Percentiles rank a stretch among this genome's conserved stretches.
These are phyloP conservation scores for Penicillium paneum DNA, from an alignment of 2,329 filamentous ascomycete genomes.

Conservation along the genomic window DNA sequence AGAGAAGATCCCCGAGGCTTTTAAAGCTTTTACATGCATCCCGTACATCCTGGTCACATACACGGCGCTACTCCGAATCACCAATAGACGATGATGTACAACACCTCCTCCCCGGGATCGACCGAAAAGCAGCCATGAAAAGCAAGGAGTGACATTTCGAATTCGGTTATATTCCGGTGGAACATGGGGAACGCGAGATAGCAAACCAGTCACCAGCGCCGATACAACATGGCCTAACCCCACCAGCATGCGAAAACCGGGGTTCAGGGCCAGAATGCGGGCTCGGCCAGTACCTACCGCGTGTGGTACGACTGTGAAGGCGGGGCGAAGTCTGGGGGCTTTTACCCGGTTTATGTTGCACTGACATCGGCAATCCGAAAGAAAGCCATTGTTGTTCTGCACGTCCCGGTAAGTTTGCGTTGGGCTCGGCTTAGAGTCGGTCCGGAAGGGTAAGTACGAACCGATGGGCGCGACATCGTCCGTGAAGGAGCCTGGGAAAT, in stretches of 20 bases:
- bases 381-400: not conserved
- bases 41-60: not conserved
- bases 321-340: conserved; percentile 1
- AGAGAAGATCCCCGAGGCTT: not conserved
- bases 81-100: not conserved
- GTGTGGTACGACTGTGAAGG: not conserved
- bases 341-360: not conserved
- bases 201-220: not conserved
- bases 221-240: not conserved
- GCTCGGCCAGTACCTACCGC: not conserved
- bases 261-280: not conserved
- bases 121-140: conserved; percentile 9
- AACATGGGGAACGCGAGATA: not conserved
- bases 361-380: conserved; percentile 1
- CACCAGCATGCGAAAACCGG: not conserved
- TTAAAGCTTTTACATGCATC: conserved; percentile 5
- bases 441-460: not conserved
- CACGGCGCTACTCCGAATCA: conserved; percentile 13
- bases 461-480: not conserved
- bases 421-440: not conserved
- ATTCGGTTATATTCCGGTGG: conserved; percentile 14
- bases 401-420: not conserved
- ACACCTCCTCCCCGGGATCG: conserved; percentile 20
- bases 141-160: conserved; percentile 7
- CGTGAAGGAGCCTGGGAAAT: not conserved